phyloP scores from a whole-genome alignment of 495 filamentous ascomycete species.

The Talaromyces ruber region DNA sequence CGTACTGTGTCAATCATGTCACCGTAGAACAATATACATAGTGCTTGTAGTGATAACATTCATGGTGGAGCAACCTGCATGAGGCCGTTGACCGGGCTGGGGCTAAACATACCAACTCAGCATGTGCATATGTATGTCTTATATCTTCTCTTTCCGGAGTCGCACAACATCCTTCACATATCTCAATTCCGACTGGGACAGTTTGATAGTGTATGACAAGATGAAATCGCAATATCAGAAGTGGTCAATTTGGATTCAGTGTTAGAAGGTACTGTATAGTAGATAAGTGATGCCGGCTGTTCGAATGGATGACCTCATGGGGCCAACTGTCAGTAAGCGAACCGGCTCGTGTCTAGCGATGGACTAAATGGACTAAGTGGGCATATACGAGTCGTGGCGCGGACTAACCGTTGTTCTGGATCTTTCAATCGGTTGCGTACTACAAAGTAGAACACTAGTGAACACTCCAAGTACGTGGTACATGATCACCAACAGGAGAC shows the following conservation, averaged over 20 bases:
- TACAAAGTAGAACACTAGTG: background rate
- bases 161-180: background rate
- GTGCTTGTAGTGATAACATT: no score
- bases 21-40: background rate
- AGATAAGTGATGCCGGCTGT: no score
- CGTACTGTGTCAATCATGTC: background rate
- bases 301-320: background rate
- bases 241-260: background rate
- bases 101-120: background rate
- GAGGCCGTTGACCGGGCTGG: background rate
- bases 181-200: background rate
- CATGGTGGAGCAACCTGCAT: background rate
- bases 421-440: background rate
- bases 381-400: background rate
- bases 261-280: no score
- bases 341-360: background rate
- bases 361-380: background rate
- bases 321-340: background rate
- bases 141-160: background rate
- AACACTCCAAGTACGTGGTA: background rate
- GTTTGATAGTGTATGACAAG: background rate
- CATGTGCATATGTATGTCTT: background rate
- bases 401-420: background rate
- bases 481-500: background rate
- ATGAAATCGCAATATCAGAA: background rate